Conservation (phyloP, 2,329 filamentous ascomycete species). For the Raffaelea ambrosiae region DNA sequence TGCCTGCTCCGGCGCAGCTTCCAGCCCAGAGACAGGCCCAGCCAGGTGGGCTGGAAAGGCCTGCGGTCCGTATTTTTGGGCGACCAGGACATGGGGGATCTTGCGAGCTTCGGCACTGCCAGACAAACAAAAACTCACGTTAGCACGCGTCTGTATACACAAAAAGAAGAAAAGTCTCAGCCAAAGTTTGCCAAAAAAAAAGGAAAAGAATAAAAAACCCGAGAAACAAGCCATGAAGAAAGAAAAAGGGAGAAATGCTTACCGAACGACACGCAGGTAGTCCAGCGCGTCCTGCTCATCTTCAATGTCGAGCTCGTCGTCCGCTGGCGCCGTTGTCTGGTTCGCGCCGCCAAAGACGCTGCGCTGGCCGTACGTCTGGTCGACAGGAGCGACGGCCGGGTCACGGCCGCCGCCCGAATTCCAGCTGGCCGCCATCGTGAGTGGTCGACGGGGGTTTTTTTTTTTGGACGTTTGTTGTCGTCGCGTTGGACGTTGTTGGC, state of each 20-base stretch:
- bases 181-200: too few relatives aligned
- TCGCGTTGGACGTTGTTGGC: too few relatives aligned
- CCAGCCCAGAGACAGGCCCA: too few relatives aligned
- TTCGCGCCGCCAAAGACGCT: conserved; percentile 61
- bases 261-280: conserved; percentile 66
- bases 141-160: not conserved
- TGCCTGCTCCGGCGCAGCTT: not conserved
- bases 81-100: conserved; percentile 65
- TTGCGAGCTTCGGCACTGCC: conserved; percentile 63
- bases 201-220: not conserved
- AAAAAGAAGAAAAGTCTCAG: conserved; percentile 29
- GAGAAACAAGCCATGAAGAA: not conserved
- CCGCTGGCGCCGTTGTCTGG: conserved; percentile 31
- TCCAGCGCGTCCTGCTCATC: conserved; percentile 59
- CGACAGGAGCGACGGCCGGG: conserved; percentile 30
- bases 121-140: conserved; percentile 36
- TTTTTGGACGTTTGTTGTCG: too few relatives aligned
- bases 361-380: conserved; percentile 63
- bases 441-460: not conserved
- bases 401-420: not conserved
- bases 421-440: not conserved
- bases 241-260: conserved; percentile 23
- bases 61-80: conserved; percentile 46
- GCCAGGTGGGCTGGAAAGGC: conserved; percentile 8
- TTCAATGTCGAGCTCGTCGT: conserved; percentile 58